Base-by-base conservation (phyloP, 164 flowering plant genomes). In the Vitis amurensis region DNA sequence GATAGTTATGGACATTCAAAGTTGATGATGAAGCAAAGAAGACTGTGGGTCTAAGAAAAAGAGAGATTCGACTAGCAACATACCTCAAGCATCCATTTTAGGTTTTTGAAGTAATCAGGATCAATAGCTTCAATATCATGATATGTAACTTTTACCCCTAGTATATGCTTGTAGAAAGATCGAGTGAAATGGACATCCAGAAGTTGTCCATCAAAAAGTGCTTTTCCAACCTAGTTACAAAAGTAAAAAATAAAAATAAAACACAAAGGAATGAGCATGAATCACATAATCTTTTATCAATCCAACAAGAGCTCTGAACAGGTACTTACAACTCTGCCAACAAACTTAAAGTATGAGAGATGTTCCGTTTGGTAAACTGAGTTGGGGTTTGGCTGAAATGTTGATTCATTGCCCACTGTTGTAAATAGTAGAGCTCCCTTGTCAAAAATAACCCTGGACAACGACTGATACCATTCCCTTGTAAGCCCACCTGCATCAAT, bases 401-500 rank as follows among this genome's bases (percentile, higher is more conserved):
- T 95, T 60, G 97, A 86, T 31, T 95, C 97, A 81, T 93, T 95
- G 74, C 99, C 99, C 76, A 95, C 99, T 0, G 99, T 95, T 8
- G 99, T 95, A 63, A 95, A 95, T 60, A 95, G 85, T 37, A 95
- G 81, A 13, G 99, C 99, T 53, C 98, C 97, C 79, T 89, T 95
- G 83, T 95, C 99, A 79, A 95, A 95, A 60, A 95, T 90, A 52
- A 95, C 98, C 69, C 99, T 85, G 27, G 99, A 95, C 68, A 95
- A 77, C 75, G 88, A 74, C 81, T 93, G 99, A 82, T 93, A 95
- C 99, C 99, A 95, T 76, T 95, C 99, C 84, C 99, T 90, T n/a
- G 99, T 91, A 61, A 95, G 97, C 5, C 99, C 99, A 80, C 99
- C 99, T 10, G 99, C 99, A 85, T 95, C 99, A 80, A 95, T 91